phyloP scores from a whole-genome alignment of 2,329 filamentous ascomycete species.

The Davidsoniella eucalypti region DNA sequence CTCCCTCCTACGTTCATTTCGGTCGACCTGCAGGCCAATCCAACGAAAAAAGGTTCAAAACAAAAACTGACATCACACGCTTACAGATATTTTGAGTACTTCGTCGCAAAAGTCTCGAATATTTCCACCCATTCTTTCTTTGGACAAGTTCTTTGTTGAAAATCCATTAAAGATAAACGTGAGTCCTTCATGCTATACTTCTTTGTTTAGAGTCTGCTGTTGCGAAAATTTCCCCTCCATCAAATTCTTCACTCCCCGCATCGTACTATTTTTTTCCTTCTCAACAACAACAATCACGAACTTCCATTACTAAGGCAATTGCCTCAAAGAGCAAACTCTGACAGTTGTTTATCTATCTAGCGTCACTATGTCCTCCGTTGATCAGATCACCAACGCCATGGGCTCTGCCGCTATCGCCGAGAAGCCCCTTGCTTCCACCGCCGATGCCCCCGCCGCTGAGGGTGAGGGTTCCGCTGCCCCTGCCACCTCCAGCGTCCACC shows the following conservation, averaged over 20 bases:
- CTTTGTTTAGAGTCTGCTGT: not conserved
- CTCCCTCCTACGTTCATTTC: too few relatives aligned
- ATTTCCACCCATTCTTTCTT: constrained; percentile 3
- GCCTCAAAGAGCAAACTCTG: not conserved
- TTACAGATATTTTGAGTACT: constrained; percentile 1
- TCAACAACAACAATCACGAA: not conserved
- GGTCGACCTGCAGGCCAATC: too few relatives aligned
- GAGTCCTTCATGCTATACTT: not conserved
- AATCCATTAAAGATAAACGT: constrained; percentile 11
- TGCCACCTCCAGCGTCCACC: constrained; percentile 56
- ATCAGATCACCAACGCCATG: constrained; percentile 67
- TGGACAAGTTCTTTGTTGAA: constrained; percentile 14
- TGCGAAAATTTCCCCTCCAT: not conserved
- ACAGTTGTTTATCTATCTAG: not conserved
- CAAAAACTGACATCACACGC: not conserved
- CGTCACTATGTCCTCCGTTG: constrained; percentile 50
- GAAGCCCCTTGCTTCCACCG: constrained; percentile 45
- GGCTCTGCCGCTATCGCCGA: constrained; percentile 54
- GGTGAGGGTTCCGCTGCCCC: constrained; percentile 46
- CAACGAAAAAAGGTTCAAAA: too few relatives aligned
- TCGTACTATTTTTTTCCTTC: not conserved
- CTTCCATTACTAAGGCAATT: not conserved
- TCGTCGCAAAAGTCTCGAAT: constrained; percentile 6
- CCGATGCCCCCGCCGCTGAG: constrained; percentile 57
- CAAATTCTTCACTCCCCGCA: constrained; percentile 5